Conservation (phyloP, 495 filamentous ascomycete species). For the Talaromyces nanjingensis region DNA sequence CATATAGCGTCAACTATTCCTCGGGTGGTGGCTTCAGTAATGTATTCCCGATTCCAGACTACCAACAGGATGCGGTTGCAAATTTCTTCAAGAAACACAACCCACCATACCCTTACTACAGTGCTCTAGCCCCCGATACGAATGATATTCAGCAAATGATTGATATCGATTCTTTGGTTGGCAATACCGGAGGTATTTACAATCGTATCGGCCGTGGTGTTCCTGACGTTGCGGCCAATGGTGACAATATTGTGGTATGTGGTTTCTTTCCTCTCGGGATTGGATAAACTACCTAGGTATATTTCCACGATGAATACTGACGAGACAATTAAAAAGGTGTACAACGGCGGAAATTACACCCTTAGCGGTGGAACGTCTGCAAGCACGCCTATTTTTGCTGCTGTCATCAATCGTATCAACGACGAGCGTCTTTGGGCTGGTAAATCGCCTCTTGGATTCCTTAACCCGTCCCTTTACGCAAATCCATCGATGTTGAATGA, state of each 20-base stretch:
- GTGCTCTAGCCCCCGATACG: slow-evolving; percentile 33
- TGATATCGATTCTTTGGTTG: slow-evolving; percentile 23
- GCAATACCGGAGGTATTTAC: slow-evolving; percentile 19
- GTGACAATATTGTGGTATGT: slow-evolving; percentile 18
- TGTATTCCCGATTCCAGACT: slow-evolving; percentile 27
- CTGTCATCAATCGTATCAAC: slow-evolving; percentile 38
- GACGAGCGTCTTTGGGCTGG: slow-evolving; percentile 38
- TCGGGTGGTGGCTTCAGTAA: slow-evolving; percentile 45
- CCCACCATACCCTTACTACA: slow-evolving; percentile 23
- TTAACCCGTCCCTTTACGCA: slow-evolving; percentile 45
- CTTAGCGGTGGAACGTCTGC: slow-evolving; percentile 39
- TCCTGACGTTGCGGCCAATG: slow-evolving; percentile 27
- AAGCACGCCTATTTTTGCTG: slow-evolving; percentile 33
- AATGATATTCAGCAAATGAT: slow-evolving; percentile 15
- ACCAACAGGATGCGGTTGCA: slow-evolving; percentile 16
- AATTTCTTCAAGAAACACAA: slow-evolving; percentile 40
- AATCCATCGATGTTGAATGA: slow-evolving; percentile 43
- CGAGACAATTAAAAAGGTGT: not conserved
- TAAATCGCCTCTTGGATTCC: slow-evolving; percentile 43
- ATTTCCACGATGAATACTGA: not conserved
- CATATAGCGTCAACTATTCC: slow-evolving; percentile 17
- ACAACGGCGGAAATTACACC: slow-evolving; percentile 12
- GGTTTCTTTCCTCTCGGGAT: not conserved
- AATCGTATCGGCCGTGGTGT: slow-evolving; percentile 23
- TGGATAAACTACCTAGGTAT: too few species aligned